These are phyloP conservation scores for Salix exigua DNA, from an alignment of 345 rosid species.

Conservation along the genomic window DNA sequence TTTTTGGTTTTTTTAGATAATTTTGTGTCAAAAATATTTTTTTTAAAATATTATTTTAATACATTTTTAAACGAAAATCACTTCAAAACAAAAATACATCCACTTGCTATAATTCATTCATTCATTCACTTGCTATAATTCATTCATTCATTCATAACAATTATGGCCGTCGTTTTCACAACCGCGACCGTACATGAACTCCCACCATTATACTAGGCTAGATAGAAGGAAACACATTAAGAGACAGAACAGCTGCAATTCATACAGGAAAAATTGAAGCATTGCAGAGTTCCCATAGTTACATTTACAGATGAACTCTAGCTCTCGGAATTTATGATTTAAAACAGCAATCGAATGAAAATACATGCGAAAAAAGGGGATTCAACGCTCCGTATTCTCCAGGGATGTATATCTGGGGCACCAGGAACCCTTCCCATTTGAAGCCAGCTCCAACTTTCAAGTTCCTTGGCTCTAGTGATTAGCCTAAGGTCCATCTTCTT, in stretches of 20 bases:
- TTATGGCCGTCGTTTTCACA: no score
- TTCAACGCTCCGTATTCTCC: constrained; percentile 1
- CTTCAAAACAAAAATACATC: no score
- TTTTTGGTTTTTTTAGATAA: no score
- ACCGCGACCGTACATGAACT: not conserved
- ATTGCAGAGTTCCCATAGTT: constrained; percentile 11
- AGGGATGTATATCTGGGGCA: not conserved
- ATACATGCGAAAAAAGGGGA: not conserved
- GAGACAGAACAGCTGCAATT: not conserved
- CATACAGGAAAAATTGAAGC: constrained; percentile 18
- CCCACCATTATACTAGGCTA: not conserved
- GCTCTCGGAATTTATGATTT: constrained; percentile 1
- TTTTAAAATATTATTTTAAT: no score
- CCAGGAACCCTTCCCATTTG: not conserved
- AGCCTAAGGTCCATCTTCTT: constrained; percentile 59
- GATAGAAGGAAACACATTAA: not conserved
- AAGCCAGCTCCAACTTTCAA: not conserved
- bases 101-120: no score
- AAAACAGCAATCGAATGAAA: constrained; percentile 3
- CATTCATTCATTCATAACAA: no score
- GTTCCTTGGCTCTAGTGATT: not conserved
- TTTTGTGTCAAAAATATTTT: no score
- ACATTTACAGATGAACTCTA: constrained; percentile 34
- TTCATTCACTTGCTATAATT: no score
- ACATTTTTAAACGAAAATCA: no score